Evolutionary conservation across 2,329 filamentous ascomycete species (phyloP).

Genomic region (Endocalyx cinctus): DNA sequence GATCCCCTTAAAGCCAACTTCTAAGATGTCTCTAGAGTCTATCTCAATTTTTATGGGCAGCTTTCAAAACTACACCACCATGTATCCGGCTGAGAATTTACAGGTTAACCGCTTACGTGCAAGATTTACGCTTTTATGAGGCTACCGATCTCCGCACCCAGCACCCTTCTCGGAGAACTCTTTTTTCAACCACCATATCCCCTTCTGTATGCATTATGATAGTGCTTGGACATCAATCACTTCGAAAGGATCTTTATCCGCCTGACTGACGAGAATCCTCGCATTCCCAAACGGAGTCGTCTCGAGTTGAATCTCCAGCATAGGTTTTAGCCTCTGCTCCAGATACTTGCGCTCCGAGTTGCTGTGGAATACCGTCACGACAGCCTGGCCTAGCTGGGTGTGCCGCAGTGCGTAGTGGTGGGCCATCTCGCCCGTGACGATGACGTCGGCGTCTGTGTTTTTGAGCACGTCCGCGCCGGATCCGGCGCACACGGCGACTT

Average conservation of each 20-base stretch:
- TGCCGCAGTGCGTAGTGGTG: conserved; percentile 89
- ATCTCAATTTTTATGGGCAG: too few relatives aligned
- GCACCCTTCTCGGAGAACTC: too few relatives aligned
- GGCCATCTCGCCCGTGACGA: conserved; percentile 89
- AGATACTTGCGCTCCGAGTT: conserved; percentile 89
- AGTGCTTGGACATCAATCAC: conserved; percentile 55
- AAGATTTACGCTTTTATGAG: too few relatives aligned
- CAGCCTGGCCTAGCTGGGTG: conserved; percentile 75
- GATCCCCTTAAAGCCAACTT: too few relatives aligned
- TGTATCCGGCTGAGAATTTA: too few relatives aligned
- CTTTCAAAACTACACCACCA: too few relatives aligned
- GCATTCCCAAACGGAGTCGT: conserved; percentile 39
- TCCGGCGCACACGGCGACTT: conserved; percentile 84
- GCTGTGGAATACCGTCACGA: conserved; percentile 85
- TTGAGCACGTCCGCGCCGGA: conserved; percentile 76
- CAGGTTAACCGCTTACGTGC: too few relatives aligned
- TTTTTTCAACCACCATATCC: too few relatives aligned
- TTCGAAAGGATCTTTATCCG: conserved; percentile 83
- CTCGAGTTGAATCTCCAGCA: conserved; percentile 56
- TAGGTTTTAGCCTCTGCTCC: conserved; percentile 61
- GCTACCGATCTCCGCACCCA: too few relatives aligned
- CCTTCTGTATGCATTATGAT: too few relatives aligned
- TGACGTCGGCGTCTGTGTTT: conserved; percentile 65
- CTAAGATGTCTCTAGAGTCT: too few relatives aligned
- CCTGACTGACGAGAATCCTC: conserved; percentile 68